Evolutionary conservation across 305 asterid genomes (phyloP), one percentile per base, ranked within the genome.

Genomic region (Solanum chacoense): DNA sequence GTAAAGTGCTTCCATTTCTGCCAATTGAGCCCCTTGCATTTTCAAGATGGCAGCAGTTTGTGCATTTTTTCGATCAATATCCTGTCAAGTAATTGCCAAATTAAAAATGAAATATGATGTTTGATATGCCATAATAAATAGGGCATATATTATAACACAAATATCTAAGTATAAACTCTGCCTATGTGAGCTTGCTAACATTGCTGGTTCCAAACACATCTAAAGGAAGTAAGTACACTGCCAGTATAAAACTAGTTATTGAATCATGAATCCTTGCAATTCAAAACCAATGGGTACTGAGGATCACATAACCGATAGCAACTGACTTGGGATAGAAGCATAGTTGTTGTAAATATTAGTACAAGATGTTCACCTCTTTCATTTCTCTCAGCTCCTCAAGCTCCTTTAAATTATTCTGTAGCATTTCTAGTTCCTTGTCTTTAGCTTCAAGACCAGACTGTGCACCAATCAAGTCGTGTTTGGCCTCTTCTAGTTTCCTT

Each of bases 11-110:
- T 96, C 98, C 96, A 95, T 95, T 94, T 97, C 99, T 87, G 97
- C 97, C 91, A 97, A 92, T 90, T 96, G 99, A 89, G 95, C 94
- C 81, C 96, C 98, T 95, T 97, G 99, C 98, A 95, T 95, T 92
- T 95, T 96, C 91, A 97, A 93, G 88, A 97, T 95, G 88, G 97
- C 93, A 87, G 98, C 99, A 76, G 98, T 95, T 92, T 97, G 99
- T 93, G 95, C 98, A 92, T 97, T 97, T 92, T 96, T 95, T 86
- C 98, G 91, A 90, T 95, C 99, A 85, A 97, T 95, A 85, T 97
- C 99, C 99, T 97, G 89, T 83, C 45, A 88, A 69, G 80, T 73
- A 76, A 85, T 34, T 71, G 22, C 12, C 83, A 38, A 34, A 81
- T 77, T 79, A 31, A 37, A 63, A 11, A 80, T 8, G 29, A 8